A percentile compares a stretch with the other conserved stretches of the same genome.
phyloP scores from a whole-genome alignment of 1,284 basidiomycete species.

The Malassezia caprae region DNA sequence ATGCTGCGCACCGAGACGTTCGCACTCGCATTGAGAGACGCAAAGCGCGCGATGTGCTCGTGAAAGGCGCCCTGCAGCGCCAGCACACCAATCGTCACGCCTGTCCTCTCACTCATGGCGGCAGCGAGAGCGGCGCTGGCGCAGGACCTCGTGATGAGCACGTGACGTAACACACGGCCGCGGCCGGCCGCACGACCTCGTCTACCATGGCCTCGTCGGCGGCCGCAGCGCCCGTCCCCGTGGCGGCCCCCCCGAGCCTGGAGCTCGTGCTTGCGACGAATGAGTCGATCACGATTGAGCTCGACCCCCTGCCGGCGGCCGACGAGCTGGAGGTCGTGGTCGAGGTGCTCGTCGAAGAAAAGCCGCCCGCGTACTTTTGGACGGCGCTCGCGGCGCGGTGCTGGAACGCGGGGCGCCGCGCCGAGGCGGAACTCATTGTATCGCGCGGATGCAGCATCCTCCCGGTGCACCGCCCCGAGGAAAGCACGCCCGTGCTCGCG shows the following conservation, averaged over 20 bases:
- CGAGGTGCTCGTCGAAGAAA: constrained; percentile 33
- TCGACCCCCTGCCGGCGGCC: constrained; percentile 33
- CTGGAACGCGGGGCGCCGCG: constrained; percentile 25
- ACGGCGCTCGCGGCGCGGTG: constrained; percentile 33
- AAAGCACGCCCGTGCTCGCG: constrained; percentile 26
- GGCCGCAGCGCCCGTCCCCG: constrained; percentile 13
- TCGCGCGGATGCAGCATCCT: constrained; percentile 26
- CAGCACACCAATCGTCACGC: constrained; percentile 49
- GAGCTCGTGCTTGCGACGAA: constrained; percentile 35
- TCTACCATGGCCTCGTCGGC: not conserved
- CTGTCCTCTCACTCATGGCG: not conserved
- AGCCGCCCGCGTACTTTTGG: constrained; percentile 32
- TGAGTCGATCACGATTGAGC: constrained; percentile 32
- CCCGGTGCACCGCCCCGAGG: constrained; percentile 23
- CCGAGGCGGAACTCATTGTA: constrained; percentile 28
- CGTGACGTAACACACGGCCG: not conserved
- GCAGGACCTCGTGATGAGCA: constrained; percentile 5
- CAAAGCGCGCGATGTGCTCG: constrained; percentile 64
- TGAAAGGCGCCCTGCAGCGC: constrained; percentile 88
- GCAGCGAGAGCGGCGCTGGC: not conserved
- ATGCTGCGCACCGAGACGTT: constrained; percentile 37
- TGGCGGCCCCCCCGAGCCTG: constrained; percentile 17
- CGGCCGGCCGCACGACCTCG: not conserved
- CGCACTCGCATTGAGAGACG: constrained; percentile 16
- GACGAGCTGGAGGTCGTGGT: constrained; percentile 37